Evolutionary conservation across 164 flowering plant genomes (phyloP).

Genomic region (Umbilicus rupestris): DNA sequence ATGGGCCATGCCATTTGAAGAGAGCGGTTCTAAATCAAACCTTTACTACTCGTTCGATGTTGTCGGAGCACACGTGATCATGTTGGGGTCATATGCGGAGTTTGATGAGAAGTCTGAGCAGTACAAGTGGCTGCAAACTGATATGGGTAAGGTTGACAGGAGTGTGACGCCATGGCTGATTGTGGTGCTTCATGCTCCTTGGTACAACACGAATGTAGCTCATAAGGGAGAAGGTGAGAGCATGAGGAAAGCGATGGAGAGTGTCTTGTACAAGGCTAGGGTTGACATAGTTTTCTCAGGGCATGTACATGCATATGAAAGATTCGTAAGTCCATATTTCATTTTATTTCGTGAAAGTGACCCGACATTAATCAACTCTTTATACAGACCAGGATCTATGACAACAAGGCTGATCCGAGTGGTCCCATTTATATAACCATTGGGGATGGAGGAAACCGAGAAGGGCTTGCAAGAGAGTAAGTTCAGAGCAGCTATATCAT

Average conservation of each 20-base stretch:
- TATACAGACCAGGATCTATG: slow-evolving; percentile 58
- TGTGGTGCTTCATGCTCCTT: slow-evolving; percentile 69
- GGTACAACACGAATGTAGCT: slow-evolving; percentile 77
- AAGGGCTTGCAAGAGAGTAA: slow-evolving; percentile 69
- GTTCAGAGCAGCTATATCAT: too few species aligned
- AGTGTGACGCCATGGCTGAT: slow-evolving; percentile 66
- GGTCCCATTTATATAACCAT: slow-evolving; percentile 72
- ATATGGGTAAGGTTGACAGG: slow-evolving; percentile 50
- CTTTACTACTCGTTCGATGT: slow-evolving; percentile 82
- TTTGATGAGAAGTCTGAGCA: slow-evolving; percentile 49
- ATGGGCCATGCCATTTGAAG: slow-evolving; percentile 70
- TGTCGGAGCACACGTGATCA: slow-evolving; percentile 53
- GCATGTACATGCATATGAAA: slow-evolving; percentile 93
- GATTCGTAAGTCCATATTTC: slow-evolving; percentile 50
- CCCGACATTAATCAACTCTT: too few species aligned
- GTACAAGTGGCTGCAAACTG: slow-evolving; percentile 58
- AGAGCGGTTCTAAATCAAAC: slow-evolving; percentile 77
- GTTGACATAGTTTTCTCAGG: slow-evolving; percentile 80
- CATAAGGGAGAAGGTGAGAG: slow-evolving; percentile 83
- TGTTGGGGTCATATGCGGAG: slow-evolving; percentile 81
- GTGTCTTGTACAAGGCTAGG: slow-evolving; percentile 46
- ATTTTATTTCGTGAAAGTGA: neutral
- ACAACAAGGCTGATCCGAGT: slow-evolving; percentile 41
- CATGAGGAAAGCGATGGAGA: slow-evolving; percentile 76
- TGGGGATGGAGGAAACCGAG: slow-evolving; percentile 92